These are phyloP conservation scores for Gryganskiella cystojenkinii DNA, from an alignment of 192 early-diverging fungal species.

Conservation along the genomic window DNA sequence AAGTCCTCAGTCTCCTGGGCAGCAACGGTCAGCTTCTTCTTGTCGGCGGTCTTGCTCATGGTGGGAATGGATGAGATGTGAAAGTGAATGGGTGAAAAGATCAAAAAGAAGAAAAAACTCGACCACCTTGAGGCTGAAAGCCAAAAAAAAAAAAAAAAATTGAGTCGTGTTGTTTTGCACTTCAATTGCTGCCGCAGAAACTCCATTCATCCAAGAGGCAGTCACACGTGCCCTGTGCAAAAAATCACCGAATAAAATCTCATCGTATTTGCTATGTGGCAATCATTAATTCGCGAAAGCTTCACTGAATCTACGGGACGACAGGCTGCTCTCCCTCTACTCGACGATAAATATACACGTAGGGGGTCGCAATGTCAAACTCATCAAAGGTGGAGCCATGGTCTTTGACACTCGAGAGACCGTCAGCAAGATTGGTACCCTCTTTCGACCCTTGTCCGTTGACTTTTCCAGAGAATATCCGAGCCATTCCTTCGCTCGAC, in stretches of 20 bases:
- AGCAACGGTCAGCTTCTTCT: slow-evolving; percentile 54
- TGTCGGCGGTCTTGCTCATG: slow-evolving; percentile 55
- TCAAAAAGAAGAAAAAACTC: slow-evolving; percentile 25
- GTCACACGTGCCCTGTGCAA: too few relatives aligned
- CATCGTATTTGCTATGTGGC: too few relatives aligned
- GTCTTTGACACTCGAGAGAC: neutral
- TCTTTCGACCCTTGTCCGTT: neutral
- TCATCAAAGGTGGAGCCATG: neutral
- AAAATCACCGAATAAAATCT: too few relatives aligned
- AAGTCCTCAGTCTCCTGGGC: slow-evolving; percentile 55
- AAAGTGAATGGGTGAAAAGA: slow-evolving; percentile 4
- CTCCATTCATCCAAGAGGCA: too few relatives aligned
- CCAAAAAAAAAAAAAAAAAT: neutral
- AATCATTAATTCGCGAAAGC: too few relatives aligned
- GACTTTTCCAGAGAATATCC: slow-evolving; percentile 32
- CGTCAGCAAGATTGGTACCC: neutral
- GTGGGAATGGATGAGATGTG: slow-evolving; percentile 16
- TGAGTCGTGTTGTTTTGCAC: too few relatives aligned
- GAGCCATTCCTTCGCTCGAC: slow-evolving; percentile 32
- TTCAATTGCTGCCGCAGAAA: too few relatives aligned
- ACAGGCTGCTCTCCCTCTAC: slow-evolving; percentile 15
- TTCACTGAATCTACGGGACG: too few relatives aligned
- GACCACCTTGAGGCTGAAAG: too few relatives aligned
- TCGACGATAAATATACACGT: slow-evolving; percentile 39
- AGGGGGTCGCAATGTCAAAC: slow-evolving; percentile 30